Conservation (phyloP, 257 asterid genomes). For the Cordia subcordata region DNA sequence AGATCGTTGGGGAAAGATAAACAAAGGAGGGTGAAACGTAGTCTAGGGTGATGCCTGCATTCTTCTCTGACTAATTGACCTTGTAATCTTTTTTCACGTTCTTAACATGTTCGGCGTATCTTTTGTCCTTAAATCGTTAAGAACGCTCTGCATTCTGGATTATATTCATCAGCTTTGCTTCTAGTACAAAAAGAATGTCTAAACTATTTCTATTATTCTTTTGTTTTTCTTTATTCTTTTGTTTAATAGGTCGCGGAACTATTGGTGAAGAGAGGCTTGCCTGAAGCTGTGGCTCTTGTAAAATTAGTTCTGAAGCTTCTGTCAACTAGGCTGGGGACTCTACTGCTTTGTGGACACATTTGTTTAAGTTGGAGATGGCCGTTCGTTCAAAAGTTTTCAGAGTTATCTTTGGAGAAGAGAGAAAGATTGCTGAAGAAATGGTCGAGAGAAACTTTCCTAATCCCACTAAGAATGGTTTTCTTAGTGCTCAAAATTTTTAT, state of each 20-base stretch:
- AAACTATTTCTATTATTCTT: too few relatives aligned
- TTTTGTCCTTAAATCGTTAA: too few relatives aligned
- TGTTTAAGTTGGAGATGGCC: constrained; percentile 73
- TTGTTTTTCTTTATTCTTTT: too few relatives aligned
- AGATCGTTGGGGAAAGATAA: too few relatives aligned
- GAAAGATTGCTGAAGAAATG: constrained; percentile 66
- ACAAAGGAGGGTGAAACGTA: too few relatives aligned
- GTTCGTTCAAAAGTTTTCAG: constrained; percentile 59
- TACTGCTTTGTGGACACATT: constrained; percentile 60
- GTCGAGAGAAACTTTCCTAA: constrained; percentile 44
- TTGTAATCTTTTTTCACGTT: too few relatives aligned
- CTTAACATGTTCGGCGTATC: too few relatives aligned
- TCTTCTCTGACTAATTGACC: too few relatives aligned
- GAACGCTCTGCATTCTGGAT: too few relatives aligned
- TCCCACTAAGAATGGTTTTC: constrained; percentile 56
- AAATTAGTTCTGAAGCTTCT: constrained; percentile 41
- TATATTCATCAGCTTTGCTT: too few relatives aligned
- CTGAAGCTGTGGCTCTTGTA: constrained; percentile 45
- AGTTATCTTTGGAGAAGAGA: constrained; percentile 53
- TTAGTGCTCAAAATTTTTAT: constrained; percentile 36
- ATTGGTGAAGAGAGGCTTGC: constrained; percentile 40
- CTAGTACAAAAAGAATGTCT: too few relatives aligned
- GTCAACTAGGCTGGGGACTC: constrained; percentile 71
- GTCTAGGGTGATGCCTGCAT: too few relatives aligned
- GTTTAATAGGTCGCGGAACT: constrained; percentile 63